Conservation (phyloP, 2,329 filamentous ascomycete genomes). For the Sordariomycetes sp. region DNA sequence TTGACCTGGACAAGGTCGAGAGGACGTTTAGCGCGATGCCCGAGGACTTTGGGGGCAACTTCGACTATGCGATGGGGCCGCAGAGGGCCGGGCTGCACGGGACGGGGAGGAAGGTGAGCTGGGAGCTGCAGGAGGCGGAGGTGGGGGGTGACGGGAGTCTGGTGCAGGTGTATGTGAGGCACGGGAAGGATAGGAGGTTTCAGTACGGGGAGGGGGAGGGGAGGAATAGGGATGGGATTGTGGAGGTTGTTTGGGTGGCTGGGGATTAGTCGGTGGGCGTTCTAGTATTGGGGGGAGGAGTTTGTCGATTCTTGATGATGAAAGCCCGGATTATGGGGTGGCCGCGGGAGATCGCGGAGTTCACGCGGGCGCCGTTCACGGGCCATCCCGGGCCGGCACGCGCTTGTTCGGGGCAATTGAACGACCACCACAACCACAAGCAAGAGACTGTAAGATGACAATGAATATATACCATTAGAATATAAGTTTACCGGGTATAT, state of each 20-base stretch:
- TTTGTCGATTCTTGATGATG: too few relatives aligned
- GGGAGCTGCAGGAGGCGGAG: constrained; percentile 41
- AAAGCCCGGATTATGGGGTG: too few relatives aligned
- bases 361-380: too few relatives aligned
- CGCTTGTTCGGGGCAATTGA: too few relatives aligned
- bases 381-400: too few relatives aligned
- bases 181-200: constrained; percentile 42
- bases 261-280: background rate
- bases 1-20: constrained; percentile 38
- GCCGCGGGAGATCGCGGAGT: too few relatives aligned
- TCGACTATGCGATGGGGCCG: constrained; percentile 40
- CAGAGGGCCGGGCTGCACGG: constrained; percentile 33
- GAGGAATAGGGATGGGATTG: constrained; percentile 37
- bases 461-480: too few relatives aligned
- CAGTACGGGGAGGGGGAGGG: constrained; percentile 31
- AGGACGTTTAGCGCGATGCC: constrained; percentile 40
- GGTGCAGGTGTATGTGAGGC: constrained; percentile 41
- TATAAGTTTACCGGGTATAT: too few relatives aligned
- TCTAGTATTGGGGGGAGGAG: too few relatives aligned
- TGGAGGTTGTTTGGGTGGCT: constrained; percentile 33
- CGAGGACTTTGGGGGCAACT: constrained; percentile 36
- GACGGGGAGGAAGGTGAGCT: constrained; percentile 34
- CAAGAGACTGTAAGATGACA: too few relatives aligned
- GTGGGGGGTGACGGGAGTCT: constrained; percentile 30
- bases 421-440: too few relatives aligned